These are phyloP conservation scores for Solanum rostratum DNA, from an alignment of 257 asterid species.

Conservation along the genomic window DNA sequence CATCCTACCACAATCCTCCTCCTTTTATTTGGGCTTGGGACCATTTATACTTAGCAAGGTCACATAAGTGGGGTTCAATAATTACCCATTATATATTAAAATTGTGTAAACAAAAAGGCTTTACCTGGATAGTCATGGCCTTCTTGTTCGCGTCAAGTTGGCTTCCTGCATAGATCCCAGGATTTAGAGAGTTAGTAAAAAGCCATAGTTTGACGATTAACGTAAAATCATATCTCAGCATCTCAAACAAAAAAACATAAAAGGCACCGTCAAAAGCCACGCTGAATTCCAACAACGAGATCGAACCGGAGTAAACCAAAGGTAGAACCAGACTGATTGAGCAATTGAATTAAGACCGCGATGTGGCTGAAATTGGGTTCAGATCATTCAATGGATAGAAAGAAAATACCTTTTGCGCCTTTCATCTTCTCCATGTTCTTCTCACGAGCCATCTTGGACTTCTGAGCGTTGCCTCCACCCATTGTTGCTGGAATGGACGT, in stretches of 20 bases:
- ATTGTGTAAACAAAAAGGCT: neutral
- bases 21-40: neutral
- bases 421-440: slow-evolving; percentile 56
- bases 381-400: neutral
- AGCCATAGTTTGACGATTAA: neutral
- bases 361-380: neutral
- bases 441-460: slow-evolving; percentile 83
- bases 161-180: slow-evolving; percentile 45
- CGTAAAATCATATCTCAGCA: neutral
- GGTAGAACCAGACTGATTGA: neutral
- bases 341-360: neutral
- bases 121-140: slow-evolving; percentile 77
- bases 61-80: neutral
- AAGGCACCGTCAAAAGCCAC: neutral
- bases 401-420: slow-evolving; percentile 8
- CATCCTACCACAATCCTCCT: neutral
- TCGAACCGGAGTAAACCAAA: neutral
- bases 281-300: neutral
- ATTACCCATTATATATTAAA: neutral
- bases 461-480: slow-evolving; percentile 89
- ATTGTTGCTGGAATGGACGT: slow-evolving; percentile 8
- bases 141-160: slow-evolving; percentile 78
- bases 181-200: neutral
- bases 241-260: neutral
- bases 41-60: neutral